phyloP scores from a whole-genome alignment of 2,329 filamentous ascomycete genomes.

The Ophiostoma perfectum region DNA sequence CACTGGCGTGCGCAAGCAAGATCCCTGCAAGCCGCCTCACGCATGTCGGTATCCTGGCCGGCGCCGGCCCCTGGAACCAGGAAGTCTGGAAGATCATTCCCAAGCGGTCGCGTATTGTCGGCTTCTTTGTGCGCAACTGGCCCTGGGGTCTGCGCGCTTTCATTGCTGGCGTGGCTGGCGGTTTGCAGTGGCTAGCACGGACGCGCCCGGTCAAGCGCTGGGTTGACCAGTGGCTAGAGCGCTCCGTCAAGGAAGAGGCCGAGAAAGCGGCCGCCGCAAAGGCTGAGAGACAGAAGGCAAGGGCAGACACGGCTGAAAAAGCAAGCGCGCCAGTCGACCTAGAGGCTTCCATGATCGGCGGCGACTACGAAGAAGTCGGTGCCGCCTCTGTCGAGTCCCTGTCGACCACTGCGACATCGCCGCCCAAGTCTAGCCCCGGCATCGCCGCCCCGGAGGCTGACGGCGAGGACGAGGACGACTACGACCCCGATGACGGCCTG shows the following conservation, averaged over 20 bases:
- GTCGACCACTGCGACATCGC: conserved; percentile 29
- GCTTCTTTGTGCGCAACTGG: conserved; percentile 27
- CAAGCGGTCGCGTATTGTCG: conserved; percentile 25
- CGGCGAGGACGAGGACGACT: conserved; percentile 2
- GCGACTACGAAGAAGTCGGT: conserved; percentile 19
- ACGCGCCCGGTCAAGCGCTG: conserved; percentile 25
- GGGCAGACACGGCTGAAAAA: conserved; percentile 33
- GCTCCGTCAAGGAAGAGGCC: conserved; percentile 42
- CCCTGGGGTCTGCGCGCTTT: conserved; percentile 28
- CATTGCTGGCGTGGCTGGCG: conserved; percentile 26
- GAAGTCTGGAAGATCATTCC: conserved; percentile 29
- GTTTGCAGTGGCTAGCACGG: conserved; percentile 27
- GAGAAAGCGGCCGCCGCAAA: background rate
- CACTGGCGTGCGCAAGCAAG: conserved; percentile 33
- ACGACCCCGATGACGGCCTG: conserved; percentile 7
- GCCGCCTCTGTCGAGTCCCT: conserved; percentile 25
- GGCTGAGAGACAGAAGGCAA: conserved; percentile 38
- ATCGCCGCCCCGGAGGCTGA: background rate
- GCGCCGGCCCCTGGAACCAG: conserved; percentile 34
- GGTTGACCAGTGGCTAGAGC: conserved; percentile 31
- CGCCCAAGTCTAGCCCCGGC: background rate
- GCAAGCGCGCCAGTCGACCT: background rate
- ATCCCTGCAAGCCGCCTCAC: conserved; percentile 29
- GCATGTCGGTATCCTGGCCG: conserved; percentile 37
- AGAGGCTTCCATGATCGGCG: conserved; percentile 13